A percentile compares a stretch with the other conserved stretches of the same genome.
Evolutionary conservation across 2,329 filamentous ascomycete genomes (phyloP).

Genomic region (Lachnellula hyalina): DNA sequence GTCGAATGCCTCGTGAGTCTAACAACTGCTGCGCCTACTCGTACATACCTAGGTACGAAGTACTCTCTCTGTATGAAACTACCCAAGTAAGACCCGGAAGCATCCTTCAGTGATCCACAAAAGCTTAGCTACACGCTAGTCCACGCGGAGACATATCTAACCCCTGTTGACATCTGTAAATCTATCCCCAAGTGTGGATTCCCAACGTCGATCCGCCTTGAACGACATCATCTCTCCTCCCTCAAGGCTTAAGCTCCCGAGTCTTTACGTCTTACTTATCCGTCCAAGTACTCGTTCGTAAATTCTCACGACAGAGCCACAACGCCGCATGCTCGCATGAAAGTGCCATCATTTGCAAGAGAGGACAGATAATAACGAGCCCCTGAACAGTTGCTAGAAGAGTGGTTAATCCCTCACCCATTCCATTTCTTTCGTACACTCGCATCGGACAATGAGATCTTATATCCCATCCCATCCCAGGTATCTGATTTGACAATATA

Average conservation of each 20-base stretch:
- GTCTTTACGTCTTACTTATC: constrained; percentile 2
- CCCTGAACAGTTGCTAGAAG: neutral
- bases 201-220: constrained; percentile 10
- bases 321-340: constrained; percentile 3
- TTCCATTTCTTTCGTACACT: too few relatives aligned
- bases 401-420: neutral
- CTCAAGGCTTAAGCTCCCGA: neutral
- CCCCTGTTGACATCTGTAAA: neutral
- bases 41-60: neutral
- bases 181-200: neutral
- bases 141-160: neutral
- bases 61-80: neutral
- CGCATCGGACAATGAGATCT: neutral
- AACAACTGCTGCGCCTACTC: neutral
- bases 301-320: constrained; percentile 1
- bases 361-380: neutral
- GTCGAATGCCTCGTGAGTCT: neutral
- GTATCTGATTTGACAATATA: neutral
- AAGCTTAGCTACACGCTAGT: constrained; percentile 18
- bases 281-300: neutral
- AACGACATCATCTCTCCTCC: constrained; percentile 16
- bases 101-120: constrained; percentile 11
- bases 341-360: neutral
- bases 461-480: neutral
- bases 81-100: neutral